These are phyloP conservation scores for Backusella psychrophila DNA, from an alignment of 192 early-diverging fungal genomes.

Conservation along the genomic window DNA sequence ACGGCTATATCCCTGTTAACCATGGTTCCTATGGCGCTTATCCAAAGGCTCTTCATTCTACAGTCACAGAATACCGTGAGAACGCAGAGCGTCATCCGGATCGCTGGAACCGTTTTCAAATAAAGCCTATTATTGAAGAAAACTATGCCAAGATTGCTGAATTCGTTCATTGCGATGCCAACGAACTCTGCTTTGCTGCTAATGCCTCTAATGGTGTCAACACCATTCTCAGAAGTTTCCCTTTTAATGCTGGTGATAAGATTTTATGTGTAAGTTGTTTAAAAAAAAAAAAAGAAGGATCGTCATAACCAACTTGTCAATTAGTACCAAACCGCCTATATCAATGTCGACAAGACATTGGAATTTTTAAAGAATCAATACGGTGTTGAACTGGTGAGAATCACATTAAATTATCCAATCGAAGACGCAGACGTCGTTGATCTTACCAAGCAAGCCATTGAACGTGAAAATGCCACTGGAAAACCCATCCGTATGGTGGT, in stretches of 20 bases:
- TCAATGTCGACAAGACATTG: constrained; percentile 41
- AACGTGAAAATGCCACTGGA: constrained; percentile 32
- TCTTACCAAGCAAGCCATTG: constrained; percentile 39
- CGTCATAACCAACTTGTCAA: not conserved
- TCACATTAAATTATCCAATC: constrained; percentile 47
- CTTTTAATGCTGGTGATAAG: constrained; percentile 44
- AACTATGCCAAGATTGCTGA: constrained; percentile 37
- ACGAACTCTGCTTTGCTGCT: constrained; percentile 47
- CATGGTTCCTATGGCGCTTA: constrained; percentile 60
- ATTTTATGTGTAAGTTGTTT: constrained; percentile 14
- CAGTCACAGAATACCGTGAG: constrained; percentile 11
- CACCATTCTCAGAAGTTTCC: constrained; percentile 44
- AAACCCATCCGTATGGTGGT: constrained; percentile 40
- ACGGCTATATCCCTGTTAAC: constrained; percentile 49
- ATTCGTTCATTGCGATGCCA: constrained; percentile 47
- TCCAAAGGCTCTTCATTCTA: constrained; percentile 25
- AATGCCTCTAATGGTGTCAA: constrained; percentile 61
- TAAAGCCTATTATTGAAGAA: constrained; percentile 18
- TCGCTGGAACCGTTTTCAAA: constrained; percentile 42
- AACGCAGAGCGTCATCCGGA: constrained; percentile 42
- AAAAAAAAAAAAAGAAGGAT: not conserved
- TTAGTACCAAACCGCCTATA: constrained; percentile 51
- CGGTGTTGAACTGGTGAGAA: constrained; percentile 37
- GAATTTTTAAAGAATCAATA: constrained; percentile 40
- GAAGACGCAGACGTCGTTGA: constrained; percentile 35